Evolutionary conservation across 2,329 filamentous ascomycete genomes (phyloP).

Genomic region (Biscogniauxia mediterranea): DNA sequence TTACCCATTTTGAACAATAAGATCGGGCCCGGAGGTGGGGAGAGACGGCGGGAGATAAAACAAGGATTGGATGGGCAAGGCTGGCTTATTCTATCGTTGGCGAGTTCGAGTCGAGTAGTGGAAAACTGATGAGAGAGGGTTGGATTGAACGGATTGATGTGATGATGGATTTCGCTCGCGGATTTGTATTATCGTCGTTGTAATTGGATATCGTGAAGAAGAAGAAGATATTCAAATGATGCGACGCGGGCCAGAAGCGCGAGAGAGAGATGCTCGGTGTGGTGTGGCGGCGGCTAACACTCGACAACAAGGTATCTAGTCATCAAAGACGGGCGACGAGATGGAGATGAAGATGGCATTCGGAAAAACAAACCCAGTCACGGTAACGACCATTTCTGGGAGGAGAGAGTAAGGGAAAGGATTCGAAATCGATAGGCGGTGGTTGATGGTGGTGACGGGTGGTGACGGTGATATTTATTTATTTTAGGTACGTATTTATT

Average conservation of each 20-base stretch:
- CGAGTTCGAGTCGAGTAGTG: too few relatives aligned
- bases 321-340: not conserved
- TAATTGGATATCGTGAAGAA: too few relatives aligned
- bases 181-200: too few relatives aligned
- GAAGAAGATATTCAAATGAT: too few relatives aligned
- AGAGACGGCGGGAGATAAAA: not conserved
- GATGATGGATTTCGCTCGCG: not conserved
- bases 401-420: not conserved
- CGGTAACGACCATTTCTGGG: slow-evolving; percentile 8
- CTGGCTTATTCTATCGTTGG: not conserved
- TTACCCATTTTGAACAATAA: slow-evolving; percentile 24
- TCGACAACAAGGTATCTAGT: too few relatives aligned
- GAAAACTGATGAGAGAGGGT: not conserved
- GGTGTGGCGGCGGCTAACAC: too few relatives aligned
- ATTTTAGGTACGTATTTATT: too few relatives aligned
- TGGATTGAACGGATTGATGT: not conserved
- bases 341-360: slow-evolving; percentile 8
- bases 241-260: too few relatives aligned
- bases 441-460: too few relatives aligned
- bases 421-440: too few relatives aligned
- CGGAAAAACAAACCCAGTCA: slow-evolving; percentile 7
- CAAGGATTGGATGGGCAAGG: not conserved
- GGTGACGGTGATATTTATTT: too few relatives aligned
- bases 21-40: not conserved
- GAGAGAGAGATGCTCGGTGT: too few relatives aligned